Evolutionary conservation across 768 basidiomycete species (phyloP).

Genomic region (Cystobasidium onofrii): DNA sequence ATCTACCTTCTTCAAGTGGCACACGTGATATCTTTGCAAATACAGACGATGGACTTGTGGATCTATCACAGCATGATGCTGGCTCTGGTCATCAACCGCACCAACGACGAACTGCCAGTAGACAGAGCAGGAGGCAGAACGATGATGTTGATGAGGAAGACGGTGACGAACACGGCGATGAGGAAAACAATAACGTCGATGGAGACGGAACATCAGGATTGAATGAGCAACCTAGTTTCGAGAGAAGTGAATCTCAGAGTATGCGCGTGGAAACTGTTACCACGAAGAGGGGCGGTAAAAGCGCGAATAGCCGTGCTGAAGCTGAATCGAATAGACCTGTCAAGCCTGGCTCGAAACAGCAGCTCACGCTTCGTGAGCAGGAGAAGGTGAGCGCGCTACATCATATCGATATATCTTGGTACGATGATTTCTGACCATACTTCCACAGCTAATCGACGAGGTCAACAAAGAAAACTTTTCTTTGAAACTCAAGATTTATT

Average conservation of each 20-base stretch:
- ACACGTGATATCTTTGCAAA: constrained; percentile 12
- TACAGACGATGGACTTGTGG: constrained; percentile 9
- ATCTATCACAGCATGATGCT: constrained; percentile 8
- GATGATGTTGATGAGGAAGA: not conserved
- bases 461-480: constrained; percentile 96
- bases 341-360: constrained; percentile 31
- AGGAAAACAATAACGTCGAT: not conserved
- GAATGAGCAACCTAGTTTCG: constrained; percentile 21
- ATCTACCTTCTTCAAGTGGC: not conserved
- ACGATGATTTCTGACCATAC: not conserved
- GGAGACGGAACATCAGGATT: not conserved
- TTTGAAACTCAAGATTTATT: constrained; percentile 90
- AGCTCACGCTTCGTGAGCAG: constrained; percentile 82
- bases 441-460: constrained; percentile 74
- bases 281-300: not conserved
- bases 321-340: not conserved
- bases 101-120: not conserved
- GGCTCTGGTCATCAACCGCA: not conserved
- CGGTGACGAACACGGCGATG: not conserved
- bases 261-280: not conserved
- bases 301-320: not conserved
- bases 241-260: constrained; percentile 18
- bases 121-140: not conserved
- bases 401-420: too few species aligned
- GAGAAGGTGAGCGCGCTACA: constrained; percentile 62